phyloP scores from a whole-genome alignment of 2,329 filamentous ascomycete genomes.

The Conoideocrella luteorostrata region DNA sequence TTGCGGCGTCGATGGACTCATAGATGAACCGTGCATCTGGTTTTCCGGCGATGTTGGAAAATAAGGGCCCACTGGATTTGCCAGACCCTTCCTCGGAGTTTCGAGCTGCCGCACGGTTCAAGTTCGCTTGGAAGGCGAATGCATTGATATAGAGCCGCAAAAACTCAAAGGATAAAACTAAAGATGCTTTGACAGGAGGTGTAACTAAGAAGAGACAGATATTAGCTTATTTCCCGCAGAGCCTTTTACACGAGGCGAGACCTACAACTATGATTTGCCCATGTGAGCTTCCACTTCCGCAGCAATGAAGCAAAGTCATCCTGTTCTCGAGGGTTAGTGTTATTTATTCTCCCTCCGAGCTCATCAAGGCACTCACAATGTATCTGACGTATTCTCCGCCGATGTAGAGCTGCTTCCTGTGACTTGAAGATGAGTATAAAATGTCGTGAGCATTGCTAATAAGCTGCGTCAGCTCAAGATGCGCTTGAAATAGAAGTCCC shows the following conservation, averaged over 20 bases:
- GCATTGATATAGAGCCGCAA: slow-evolving; percentile 68
- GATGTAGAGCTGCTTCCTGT: slow-evolving; percentile 62
- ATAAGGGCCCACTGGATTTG: slow-evolving; percentile 33
- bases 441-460: slow-evolving; percentile 71
- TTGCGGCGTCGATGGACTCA: slow-evolving; percentile 58
- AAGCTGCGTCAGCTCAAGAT: slow-evolving; percentile 63
- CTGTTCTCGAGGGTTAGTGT: slow-evolving; percentile 8
- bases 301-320: slow-evolving; percentile 66
- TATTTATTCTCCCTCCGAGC: not conserved
- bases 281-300: slow-evolving; percentile 63
- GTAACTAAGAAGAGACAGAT: slow-evolving; percentile 37
- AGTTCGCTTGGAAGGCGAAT: slow-evolving; percentile 68
- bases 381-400: slow-evolving; percentile 70
- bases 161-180: slow-evolving; percentile 67
- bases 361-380: slow-evolving; percentile 32
- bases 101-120: slow-evolving; percentile 37
- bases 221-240: not conserved
- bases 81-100: slow-evolving; percentile 27
- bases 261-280: slow-evolving; percentile 59
- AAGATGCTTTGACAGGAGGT: slow-evolving; percentile 57
- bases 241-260: too few relatives aligned
- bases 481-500: slow-evolving; percentile 63
- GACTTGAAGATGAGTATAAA: slow-evolving; percentile 63
- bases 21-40: slow-evolving; percentile 62
- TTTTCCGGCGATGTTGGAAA: slow-evolving; percentile 49